Evolutionary conservation across 1,139 yeast species (phyloP).

Genomic region (Scheffersomyces lignicola): DNA sequence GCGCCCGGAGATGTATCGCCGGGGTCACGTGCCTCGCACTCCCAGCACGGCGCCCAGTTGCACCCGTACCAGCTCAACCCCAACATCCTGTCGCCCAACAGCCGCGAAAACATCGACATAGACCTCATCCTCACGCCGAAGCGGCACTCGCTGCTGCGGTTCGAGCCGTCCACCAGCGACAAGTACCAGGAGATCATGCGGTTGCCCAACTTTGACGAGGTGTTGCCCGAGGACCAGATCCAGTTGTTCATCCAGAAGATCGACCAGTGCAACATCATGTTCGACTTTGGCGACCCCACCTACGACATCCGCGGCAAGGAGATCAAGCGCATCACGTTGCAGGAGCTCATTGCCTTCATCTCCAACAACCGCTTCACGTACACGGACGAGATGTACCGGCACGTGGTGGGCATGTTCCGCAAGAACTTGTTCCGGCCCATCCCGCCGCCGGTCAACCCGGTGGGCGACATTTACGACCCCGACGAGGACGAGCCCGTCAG

Average conservation of each 20-base stretch:
- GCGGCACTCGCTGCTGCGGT: conserved; percentile 90
- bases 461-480: conserved; percentile 95
- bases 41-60: conserved; percentile 24
- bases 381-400: conserved; percentile 87
- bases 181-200: conserved; percentile 68
- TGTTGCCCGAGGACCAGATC: conserved; percentile 80
- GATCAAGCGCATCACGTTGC: conserved; percentile 79
- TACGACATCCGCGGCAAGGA: conserved; percentile 92
- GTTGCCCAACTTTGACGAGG: conserved; percentile 88
- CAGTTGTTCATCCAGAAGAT: conserved; percentile 82
- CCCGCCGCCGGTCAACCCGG: conserved; percentile 97
- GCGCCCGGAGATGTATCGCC: conserved; percentile 12
- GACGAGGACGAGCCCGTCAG: conserved; percentile 98
- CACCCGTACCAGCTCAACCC: conserved; percentile 39
- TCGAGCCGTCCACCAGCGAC: conserved; percentile 74
- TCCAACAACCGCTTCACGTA: conserved; percentile 78
- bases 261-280: conserved; percentile 92
- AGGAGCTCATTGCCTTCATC: conserved; percentile 86
- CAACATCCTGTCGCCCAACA: conserved; percentile 44
- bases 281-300: conserved; percentile 92
- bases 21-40: too few relatives aligned
- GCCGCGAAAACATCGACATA: conserved; percentile 42
- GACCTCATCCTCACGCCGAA: conserved; percentile 67
- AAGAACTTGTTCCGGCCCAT: conserved; percentile 89
- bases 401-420: conserved; percentile 88